phyloP scores from a whole-genome alignment of 352 stramenopile species.

The Elongisporangium prolatum region DNA sequence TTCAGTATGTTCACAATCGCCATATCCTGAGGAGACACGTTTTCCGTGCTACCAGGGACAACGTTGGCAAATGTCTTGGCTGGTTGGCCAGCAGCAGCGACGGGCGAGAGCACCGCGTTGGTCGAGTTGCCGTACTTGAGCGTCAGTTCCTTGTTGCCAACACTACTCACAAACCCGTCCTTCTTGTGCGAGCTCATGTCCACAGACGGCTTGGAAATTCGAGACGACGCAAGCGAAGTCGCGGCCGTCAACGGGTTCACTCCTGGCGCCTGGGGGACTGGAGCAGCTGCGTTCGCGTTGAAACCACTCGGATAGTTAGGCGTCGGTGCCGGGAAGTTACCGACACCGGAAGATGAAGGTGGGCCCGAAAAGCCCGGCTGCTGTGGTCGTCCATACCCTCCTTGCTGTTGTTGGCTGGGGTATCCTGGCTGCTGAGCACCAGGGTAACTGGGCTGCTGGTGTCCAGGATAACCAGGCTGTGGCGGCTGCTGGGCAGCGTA shows the following conservation, averaged over 20 bases:
- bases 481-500: constrained; percentile 23
- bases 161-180: constrained; percentile 81
- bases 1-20: constrained; percentile 80
- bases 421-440: constrained; percentile 36
- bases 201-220: constrained; percentile 75
- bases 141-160: constrained; percentile 84
- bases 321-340: constrained; percentile 23
- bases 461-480: constrained; percentile 25
- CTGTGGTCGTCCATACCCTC: constrained; percentile 32
- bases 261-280: constrained; percentile 55
- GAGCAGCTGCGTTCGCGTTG: constrained; percentile 19
- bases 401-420: constrained; percentile 22
- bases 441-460: constrained; percentile 24
- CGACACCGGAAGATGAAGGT: constrained; percentile 21
- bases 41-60: constrained; percentile 64
- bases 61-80: constrained; percentile 33
- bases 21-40: constrained; percentile 66
- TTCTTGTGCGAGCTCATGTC: constrained; percentile 81
- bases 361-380: constrained; percentile 35
- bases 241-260: constrained; percentile 64
- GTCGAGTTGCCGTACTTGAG: constrained; percentile 83
- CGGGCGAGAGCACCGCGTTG: constrained; percentile 54
- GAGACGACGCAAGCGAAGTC: constrained; percentile 52
- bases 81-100: constrained; percentile 12
- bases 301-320: constrained; percentile 29